Conservation (phyloP, 1,284 basidiomycete species). For the Naganishia cerealis region DNA sequence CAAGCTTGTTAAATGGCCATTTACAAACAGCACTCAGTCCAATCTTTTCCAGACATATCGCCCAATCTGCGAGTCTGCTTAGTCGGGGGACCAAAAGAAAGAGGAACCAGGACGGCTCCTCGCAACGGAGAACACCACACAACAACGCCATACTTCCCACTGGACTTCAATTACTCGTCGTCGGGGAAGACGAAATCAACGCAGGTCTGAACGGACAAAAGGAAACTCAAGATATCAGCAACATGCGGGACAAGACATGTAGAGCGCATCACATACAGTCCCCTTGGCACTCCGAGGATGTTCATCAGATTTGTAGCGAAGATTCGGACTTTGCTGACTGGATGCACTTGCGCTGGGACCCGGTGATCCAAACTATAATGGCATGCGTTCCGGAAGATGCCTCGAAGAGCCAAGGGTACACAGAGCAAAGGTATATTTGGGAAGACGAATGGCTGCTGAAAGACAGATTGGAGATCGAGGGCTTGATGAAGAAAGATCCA, state of each 20-base stretch:
- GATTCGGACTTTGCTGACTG: conserved; percentile 7
- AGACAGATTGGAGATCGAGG: conserved; percentile 11
- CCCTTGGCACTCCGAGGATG: conserved; percentile 13
- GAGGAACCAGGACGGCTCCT: conserved; percentile 10
- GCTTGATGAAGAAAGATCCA: conserved; percentile 5
- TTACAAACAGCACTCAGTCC: background rate
- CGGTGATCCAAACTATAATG: background rate
- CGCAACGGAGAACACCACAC: background rate
- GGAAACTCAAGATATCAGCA: background rate
- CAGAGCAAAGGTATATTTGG: conserved; percentile 5
- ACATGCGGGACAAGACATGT: background rate
- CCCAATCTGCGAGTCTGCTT: background rate
- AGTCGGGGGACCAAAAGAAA: conserved; percentile 15
- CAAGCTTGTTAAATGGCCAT: background rate
- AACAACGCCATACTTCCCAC: conserved; percentile 1
- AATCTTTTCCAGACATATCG: background rate
- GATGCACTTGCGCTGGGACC: conserved; percentile 16
- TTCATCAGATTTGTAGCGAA: conserved; percentile 3
- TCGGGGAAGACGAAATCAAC: conserved; percentile 8
- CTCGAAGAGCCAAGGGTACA: background rate
- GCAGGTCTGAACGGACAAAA: background rate
- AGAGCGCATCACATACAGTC: background rate
- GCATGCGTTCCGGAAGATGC: conserved; percentile 17
- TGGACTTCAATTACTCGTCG: conserved; percentile 11
- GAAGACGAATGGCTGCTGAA: conserved; percentile 14